Base-by-base conservation (phyloP, 441 rosid genomes). In the Populus tomentosa region DNA sequence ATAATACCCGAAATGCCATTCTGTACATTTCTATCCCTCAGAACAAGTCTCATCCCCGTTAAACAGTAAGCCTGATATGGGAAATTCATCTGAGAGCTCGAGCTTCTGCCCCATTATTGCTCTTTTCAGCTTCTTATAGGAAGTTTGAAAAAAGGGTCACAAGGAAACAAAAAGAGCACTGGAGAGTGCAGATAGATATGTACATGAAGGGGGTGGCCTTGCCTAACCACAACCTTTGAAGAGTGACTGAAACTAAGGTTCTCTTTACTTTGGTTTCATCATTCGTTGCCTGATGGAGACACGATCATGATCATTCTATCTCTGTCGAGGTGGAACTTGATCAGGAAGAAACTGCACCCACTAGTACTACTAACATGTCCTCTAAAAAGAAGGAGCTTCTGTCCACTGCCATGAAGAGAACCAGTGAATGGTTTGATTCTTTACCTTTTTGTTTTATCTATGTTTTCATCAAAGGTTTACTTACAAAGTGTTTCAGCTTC, bases 371-470 rank as follows among this genome's bases (percentile, higher is more conserved):
- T 87, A 86, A 74, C 85, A 92, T 87, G 94, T 81, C 88, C 70
- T 78, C 89, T 59, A 89, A 85, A 84, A 90, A 92, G 87, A 88
- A 92, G 84, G 97, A 92, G 83, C 95, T 89, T 85, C 80, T 89
- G 77, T 88, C 97, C 68, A 76, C 97, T 76, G 97, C 88, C 75
- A 93, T 94, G 99, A 92, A 91, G 87, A 89, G 99, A 90, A 95
- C 99, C 75, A 94, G 91, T 81, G 97, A 92, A 83, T 95, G 99
- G 99, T 92, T 81, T 61, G 72, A 30, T 71, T 74, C 65, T 38
- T 24, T 79, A 50, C 14, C 14, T 18, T 28, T 61, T 80, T 75
- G 32, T 75, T 70, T 35, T 56, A 24, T 35, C 28, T 42, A 16
- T 6, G 33, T 72, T 50, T 40, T 10, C 69, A 23, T 14, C 1